These are phyloP conservation scores for Fusarium sp. DNA, from an alignment of 2,329 filamentous ascomycete genomes.

Conservation along the genomic window DNA sequence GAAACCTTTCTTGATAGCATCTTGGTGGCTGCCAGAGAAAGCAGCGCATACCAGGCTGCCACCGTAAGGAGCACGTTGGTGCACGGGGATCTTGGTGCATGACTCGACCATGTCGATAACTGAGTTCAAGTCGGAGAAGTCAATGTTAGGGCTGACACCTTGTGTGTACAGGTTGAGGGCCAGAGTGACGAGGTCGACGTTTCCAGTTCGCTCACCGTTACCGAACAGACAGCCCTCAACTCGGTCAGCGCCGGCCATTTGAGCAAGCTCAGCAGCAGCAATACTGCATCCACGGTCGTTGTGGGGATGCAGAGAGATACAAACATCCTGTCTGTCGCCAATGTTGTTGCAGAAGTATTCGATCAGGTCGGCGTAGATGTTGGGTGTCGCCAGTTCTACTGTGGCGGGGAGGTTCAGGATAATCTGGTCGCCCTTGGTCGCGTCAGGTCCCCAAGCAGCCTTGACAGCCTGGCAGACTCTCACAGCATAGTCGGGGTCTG, in stretches of 20 bases:
- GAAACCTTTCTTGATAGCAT: constrained; percentile 95
- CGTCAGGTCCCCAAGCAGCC: constrained; percentile 86
- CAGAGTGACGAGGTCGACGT: constrained; percentile 92
- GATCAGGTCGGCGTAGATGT: constrained; percentile 95
- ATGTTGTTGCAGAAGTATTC: constrained; percentile 94
- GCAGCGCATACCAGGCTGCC: constrained; percentile 89
- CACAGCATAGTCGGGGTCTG: constrained; percentile 82
- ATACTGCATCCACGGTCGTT: constrained; percentile 93
- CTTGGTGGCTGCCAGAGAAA: constrained; percentile 92
- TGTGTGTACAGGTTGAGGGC: constrained; percentile 96
- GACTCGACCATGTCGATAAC: constrained; percentile 91
- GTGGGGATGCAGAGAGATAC: constrained; percentile 90
- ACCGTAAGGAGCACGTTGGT: constrained; percentile 88
- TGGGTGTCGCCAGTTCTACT: constrained; percentile 93
- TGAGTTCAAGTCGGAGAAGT: constrained; percentile 88
- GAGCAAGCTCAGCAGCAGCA: constrained; percentile 88
- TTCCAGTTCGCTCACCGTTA: constrained; percentile 94
- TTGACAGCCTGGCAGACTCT: constrained; percentile 92
- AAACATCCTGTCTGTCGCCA: constrained; percentile 83
- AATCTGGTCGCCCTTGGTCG: constrained; percentile 72
- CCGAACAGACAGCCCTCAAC: constrained; percentile 92
- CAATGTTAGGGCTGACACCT: constrained; percentile 79
- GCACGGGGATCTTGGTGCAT: constrained; percentile 94
- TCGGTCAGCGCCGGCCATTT: constrained; percentile 95
- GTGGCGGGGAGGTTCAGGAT: constrained; percentile 98